Evolutionary conservation across 352 stramenopile species (phyloP).

Genomic region (Globisporangium ultimum): DNA sequence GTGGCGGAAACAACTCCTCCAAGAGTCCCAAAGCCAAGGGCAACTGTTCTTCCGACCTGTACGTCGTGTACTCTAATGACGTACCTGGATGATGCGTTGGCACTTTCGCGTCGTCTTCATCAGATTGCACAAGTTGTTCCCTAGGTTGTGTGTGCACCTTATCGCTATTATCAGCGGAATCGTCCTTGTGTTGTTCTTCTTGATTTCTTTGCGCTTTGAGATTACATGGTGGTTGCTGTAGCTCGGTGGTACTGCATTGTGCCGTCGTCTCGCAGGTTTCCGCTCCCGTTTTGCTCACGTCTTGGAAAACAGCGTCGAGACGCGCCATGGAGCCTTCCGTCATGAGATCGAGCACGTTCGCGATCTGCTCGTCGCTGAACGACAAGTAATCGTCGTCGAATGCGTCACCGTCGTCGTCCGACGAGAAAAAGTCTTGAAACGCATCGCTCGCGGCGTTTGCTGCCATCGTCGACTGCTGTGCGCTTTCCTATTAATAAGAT

Average conservation of each 20-base stretch:
- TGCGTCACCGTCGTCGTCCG: slow-evolving; percentile 11
- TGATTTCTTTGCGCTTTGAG: not conserved
- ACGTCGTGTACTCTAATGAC: too few relatives aligned
- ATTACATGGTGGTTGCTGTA: too few relatives aligned
- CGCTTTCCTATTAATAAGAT: too few relatives aligned
- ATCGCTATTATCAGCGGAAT: not conserved
- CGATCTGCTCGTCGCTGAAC: slow-evolving; percentile 42
- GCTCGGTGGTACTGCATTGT: not conserved
- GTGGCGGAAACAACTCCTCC: slow-evolving; percentile 5
- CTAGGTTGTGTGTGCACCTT: not conserved
- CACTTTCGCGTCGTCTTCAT: not conserved
- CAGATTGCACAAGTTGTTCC: not conserved
- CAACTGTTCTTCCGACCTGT: not conserved
- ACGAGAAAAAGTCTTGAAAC: slow-evolving; percentile 49
- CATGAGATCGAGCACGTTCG: slow-evolving; percentile 45
- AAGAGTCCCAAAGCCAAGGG: not conserved
- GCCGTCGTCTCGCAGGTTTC: not conserved
- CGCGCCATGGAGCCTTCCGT: slow-evolving; percentile 8
- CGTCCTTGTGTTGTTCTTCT: not conserved
- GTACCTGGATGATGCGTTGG: not conserved
- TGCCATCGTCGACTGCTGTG: too few relatives aligned
- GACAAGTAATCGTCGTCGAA: slow-evolving; percentile 11
- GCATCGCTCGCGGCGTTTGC: slow-evolving; percentile 20
- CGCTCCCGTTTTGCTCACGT: too few relatives aligned
- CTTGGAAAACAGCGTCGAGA: not conserved